Percentiles rank a stretch among this genome's conserved stretches.
phyloP scores from a whole-genome alignment of 2,329 filamentous ascomycete genomes.

The Stemphylium lycopersici region DNA sequence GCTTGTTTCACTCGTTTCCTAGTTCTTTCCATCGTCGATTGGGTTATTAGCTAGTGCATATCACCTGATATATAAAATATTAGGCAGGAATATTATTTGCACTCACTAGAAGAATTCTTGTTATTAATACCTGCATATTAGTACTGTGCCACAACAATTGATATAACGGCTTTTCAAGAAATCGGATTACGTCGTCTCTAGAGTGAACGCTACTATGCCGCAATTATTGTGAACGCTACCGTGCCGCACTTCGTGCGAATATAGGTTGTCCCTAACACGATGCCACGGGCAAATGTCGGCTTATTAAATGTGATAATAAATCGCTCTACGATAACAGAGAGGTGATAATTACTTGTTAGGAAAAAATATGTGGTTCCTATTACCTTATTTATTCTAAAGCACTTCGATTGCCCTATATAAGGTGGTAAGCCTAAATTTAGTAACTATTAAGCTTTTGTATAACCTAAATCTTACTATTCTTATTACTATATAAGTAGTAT shows the following conservation, averaged over 20 bases:
- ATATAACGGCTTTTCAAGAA: not conserved
- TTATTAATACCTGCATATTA: not conserved
- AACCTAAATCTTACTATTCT: constrained; percentile 5
- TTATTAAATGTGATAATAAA: not conserved
- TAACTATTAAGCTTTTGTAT: not conserved
- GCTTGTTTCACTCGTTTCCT: constrained; percentile 13
- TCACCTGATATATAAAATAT: not conserved
- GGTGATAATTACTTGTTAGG: not conserved
- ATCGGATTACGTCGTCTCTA: not conserved
- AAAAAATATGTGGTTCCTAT: not conserved
- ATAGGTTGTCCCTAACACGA: not conserved
- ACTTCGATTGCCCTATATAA: not conserved
- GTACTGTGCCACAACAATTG: constrained; percentile 1
- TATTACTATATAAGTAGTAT: constrained; percentile 4
- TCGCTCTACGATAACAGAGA: not conserved
- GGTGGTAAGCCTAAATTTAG: not conserved
- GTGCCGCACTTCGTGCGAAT: not conserved
- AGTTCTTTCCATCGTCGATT: not conserved
- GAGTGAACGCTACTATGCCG: constrained; percentile 3
- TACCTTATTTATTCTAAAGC: not conserved
- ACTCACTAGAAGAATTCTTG: not conserved
- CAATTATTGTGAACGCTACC: not conserved
- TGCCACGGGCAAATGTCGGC: not conserved
- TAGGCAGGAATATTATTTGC: not conserved
- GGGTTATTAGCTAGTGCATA: not conserved